Evolutionary conservation across 108 stramenopile genomes (phyloP).

Genomic region (Skeletonema tropicum): DNA sequence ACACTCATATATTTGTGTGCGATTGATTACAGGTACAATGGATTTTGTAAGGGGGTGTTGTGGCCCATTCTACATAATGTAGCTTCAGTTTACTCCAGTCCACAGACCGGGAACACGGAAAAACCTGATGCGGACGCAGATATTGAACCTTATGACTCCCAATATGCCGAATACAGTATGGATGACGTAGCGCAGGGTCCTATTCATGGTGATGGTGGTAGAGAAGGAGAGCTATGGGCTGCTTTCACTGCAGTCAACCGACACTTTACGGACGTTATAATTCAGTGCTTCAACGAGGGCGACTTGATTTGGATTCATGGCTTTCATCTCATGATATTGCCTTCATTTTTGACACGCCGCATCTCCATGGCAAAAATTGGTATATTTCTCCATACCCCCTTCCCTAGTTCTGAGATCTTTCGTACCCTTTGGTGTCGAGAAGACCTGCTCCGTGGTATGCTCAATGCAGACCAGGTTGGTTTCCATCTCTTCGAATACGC

Average conservation of each 20-base stretch:
- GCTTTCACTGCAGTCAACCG: constrained; percentile 93
- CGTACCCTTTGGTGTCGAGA: constrained; percentile 94
- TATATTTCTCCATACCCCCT: constrained; percentile 98
- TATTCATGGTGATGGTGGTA: constrained; percentile 84
- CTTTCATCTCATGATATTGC: constrained; percentile 97
- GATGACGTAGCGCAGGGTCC: constrained; percentile 85
- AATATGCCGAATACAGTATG: constrained; percentile 76
- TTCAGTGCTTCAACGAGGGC: constrained; percentile 84
- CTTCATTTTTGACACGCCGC: constrained; percentile 89
- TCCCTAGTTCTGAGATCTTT: constrained; percentile 98
- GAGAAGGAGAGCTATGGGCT: constrained; percentile 87
- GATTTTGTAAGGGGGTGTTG: constrained; percentile 95
- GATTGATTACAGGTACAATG: constrained; percentile 79
- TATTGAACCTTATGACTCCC: constrained; percentile 42
- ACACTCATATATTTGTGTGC: neutral
- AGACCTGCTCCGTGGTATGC: constrained; percentile 93
- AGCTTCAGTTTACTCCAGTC: constrained; percentile 75
- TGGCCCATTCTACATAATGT: constrained; percentile 98
- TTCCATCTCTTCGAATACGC: constrained; percentile 99
- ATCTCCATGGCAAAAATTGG: constrained; percentile 89
- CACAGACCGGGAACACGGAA: constrained; percentile 31
- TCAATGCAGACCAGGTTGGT: constrained; percentile 97
- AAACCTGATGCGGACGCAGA: constrained; percentile 20
- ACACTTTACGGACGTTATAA: constrained; percentile 88
- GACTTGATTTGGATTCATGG: constrained; percentile 99